phyloP scores from a whole-genome alignment of 2,329 filamentous ascomycete species.

The Annulohypoxylon truncatum region DNA sequence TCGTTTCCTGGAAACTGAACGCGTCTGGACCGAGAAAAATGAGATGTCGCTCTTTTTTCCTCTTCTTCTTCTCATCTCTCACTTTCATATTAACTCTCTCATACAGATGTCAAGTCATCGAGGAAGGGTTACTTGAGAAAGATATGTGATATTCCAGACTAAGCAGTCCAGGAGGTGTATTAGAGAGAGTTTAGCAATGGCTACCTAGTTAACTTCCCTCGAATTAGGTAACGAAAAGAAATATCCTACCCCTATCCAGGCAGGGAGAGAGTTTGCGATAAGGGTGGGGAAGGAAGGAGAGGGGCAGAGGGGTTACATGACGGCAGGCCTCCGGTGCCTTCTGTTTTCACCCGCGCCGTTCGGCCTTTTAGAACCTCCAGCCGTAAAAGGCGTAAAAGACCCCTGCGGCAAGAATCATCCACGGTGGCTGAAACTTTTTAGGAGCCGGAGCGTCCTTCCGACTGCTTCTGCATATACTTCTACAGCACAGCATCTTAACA shows the following conservation, averaged over 20 bases:
- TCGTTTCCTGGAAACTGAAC: constrained; percentile 12
- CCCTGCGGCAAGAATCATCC: constrained; percentile 24
- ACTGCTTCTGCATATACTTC: background rate
- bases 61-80: background rate
- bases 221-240: background rate
- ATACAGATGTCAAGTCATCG: background rate
- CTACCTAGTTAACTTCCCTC: background rate
- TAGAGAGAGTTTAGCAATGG: background rate
- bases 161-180: background rate
- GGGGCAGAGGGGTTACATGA: background rate
- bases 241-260: too few species aligned
- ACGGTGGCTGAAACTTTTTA: constrained; percentile 33
- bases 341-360: constrained; percentile 29
- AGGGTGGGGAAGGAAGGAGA: constrained; percentile 12
- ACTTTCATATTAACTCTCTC: constrained; percentile 16
- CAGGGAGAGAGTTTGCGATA: constrained; percentile 14
- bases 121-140: background rate
- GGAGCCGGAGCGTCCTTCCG: constrained; percentile 19
- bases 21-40: constrained; percentile 7
- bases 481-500: background rate
- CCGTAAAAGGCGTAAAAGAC: background rate
- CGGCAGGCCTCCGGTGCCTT: constrained; percentile 12
- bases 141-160: background rate
- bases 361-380: constrained; percentile 6
- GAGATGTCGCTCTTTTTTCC: background rate